Base-by-base conservation (phyloP, 1,139 yeast species). In the Pichia sp. region DNA sequence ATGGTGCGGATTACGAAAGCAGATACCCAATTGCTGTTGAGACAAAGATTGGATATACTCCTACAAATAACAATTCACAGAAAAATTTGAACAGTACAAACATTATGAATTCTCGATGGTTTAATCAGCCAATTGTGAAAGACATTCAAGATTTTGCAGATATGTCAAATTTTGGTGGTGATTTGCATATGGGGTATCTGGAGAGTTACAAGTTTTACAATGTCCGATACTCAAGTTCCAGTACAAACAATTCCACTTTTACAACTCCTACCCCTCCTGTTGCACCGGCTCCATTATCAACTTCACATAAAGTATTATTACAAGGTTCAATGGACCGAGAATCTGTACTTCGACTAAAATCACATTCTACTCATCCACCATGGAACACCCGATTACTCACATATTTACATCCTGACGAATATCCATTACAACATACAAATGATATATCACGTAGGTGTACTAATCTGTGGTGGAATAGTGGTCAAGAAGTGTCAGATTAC, bases 61-160 rank as follows among this genome's bases (percentile, higher is more conserved):
- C n/a, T n/a, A n/a, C n/a, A n/a, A n/a, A n/a, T n/a, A n/a, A n/a
- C n/a, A n/a, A n/a, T n/a, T n/a, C n/a, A n/a, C n/a, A n/a, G n/a
- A n/a, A n/a, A n/a, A n/a, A n/a, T n/a, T n/a, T n/a, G n/a, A n/a
- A n/a, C n/a, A 23, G 10, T 9, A 9, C 26, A 9, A 23, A 23
- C 26, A n/a, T n/a, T n/a, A n/a, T n/a, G n/a, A n/a, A n/a, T n/a
- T n/a, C n/a, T n/a, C 26, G n/a, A 8, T 19, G 34, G 23, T 54
- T 51, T 26, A 45, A 52, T 33, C 59, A 56, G 37, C 60, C 61
- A 9, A 44, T 58, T 4, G 42, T 58, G 4, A 56, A 54, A 41
- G 43, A 54, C 3, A 49, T 50, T 36, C 52, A 51, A 21, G 58
- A 40, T 24, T 40, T 44, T n/a, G 22, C 36, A 26, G 46, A 37